Base-by-base conservation (phyloP, 2,329 filamentous ascomycete genomes). In the Rugonectria rugulosa region DNA sequence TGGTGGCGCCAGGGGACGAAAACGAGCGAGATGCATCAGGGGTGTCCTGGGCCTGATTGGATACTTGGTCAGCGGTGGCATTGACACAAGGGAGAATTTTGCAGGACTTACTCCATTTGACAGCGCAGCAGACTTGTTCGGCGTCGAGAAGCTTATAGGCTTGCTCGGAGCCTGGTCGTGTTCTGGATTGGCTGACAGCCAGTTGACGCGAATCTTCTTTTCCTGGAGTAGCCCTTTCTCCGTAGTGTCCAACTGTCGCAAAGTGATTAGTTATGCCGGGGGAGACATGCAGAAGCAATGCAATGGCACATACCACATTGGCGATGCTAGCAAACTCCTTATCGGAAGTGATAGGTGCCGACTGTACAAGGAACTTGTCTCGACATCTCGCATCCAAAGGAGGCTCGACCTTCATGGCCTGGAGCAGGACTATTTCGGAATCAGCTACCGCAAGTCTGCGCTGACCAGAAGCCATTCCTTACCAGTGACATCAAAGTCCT, bases 351-450 rank as follows among this genome's bases (percentile, higher is more conserved):
- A 97, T 90, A 46, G 87, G 82, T 43, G 96, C 91, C 21, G 93
- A 96, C 77, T 98, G 94, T 29, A 98, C 94, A 50, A 98, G 85
- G 76, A 98, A 98, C 80, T 98, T 98, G 83, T 98, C 94, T 75
- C 91, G 89, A 80, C 95, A 99, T 75, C 92, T 93, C 60, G 90
- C 88, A 73, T 97, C 93, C 54, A 81, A 75, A 17, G 93, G 85
- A 52, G 94, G 94, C 70, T 98, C 93, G 71, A 92, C 87, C 81
- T 97, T 97, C 95, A 99, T 97, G 20, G 94, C 92, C 79, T 99
- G 95, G 36, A 99, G 87, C 31, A 98, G 88, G 55, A 99, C 95
- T 96, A 60, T 47, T 40, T 19, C 17, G 38, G 47, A 31, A 27
- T 68, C 50, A 68, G 63, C 14, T 11, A 37, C 26, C 12, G 36